Conservation (phyloP, 768 basidiomycete genomes). For the Amanita muscaria region DNA sequence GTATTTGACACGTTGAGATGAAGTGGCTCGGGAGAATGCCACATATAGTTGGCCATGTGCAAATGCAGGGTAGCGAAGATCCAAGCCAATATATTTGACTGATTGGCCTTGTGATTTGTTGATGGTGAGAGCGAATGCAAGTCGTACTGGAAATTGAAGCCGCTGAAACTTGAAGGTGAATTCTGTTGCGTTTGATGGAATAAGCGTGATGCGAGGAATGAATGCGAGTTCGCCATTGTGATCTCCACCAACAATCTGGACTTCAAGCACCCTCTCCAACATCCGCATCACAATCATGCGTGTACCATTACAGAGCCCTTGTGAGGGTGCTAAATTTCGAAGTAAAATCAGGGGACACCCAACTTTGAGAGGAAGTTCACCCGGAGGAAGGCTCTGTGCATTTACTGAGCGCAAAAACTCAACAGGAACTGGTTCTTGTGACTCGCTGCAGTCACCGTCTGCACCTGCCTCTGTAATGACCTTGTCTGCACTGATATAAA, state of each 20-base stretch:
- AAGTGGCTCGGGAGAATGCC: conserved; percentile 16
- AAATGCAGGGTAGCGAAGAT: conserved; percentile 22
- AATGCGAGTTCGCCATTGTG: conserved; percentile 25
- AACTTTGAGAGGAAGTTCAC: conserved; percentile 20
- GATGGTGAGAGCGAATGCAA: conserved; percentile 31
- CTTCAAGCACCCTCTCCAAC: conserved; percentile 20
- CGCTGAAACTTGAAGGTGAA: conserved; percentile 21
- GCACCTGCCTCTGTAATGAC: conserved; percentile 16
- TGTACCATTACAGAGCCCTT: conserved; percentile 24
- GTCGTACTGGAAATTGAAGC: conserved; percentile 29
- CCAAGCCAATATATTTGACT: conserved; percentile 21
- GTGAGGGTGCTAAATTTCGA: conserved; percentile 19
- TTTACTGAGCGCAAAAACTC: conserved; percentile 28
- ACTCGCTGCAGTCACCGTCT: conserved; percentile 9
- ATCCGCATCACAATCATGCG: conserved; percentile 16
- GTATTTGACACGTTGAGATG: neutral
- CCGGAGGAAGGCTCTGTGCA: conserved; percentile 25
- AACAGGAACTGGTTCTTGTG: conserved; percentile 16
- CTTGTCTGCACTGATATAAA: conserved; percentile 20
- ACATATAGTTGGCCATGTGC: conserved; percentile 31
- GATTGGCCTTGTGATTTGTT: conserved; percentile 33
- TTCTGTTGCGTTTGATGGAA: conserved; percentile 9
- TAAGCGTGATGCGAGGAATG: conserved; percentile 28
- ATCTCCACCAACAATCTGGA: conserved; percentile 26
- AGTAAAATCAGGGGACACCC: conserved; percentile 26